Base-by-base conservation (phyloP, 192 early-diverging fungal genomes). In the Coemansia sp. region DNA sequence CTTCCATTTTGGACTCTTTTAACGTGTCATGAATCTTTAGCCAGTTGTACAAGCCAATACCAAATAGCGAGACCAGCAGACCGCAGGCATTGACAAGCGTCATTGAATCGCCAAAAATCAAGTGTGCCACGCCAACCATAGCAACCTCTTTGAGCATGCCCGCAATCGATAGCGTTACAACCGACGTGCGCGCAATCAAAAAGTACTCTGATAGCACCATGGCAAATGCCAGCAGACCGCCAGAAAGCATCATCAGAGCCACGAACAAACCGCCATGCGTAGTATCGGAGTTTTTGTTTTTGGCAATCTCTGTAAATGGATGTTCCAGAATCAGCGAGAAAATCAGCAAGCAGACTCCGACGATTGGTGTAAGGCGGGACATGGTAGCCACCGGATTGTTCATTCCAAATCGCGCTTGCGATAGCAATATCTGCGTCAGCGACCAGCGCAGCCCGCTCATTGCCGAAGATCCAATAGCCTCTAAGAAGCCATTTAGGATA, bases 381-480 rank as follows among this genome's bases (percentile, higher is more conserved):
- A 88, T 94, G 21, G 94, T 90, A 10, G 91, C 93, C 15, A 96
- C 73, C 1, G 95, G 95, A 68, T 96, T 95, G 64, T 87, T 89
- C 78, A 95, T 87, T 38, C 92, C 91, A 62, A 92, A 85, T 50
- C 79, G 76, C 56, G 86, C 87, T 47, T 87, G 85, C 48, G 88
- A 82, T 15, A 98, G 72, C 12, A 98, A 72, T 4, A 96, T 80
- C 66, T 96, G 92, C 0, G 93, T 96, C 57, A 96, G 78, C 9
- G 91, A 85, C 95, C 94, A 96, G 35, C 95, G 86, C 50, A 96
- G 72, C n/a, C 95, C 95, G 62, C 91, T 86, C 60, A 94, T 79
- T 1, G 90, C 85, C 22, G 93, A 87, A 1, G 94, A 92, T 5
- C 76, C 61, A 70, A 95, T 91, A 27, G 89, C 93, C 61, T 91